Conservation (phyloP, 192 early-diverging fungal species). For the Rhizoclosmatium sp. region DNA sequence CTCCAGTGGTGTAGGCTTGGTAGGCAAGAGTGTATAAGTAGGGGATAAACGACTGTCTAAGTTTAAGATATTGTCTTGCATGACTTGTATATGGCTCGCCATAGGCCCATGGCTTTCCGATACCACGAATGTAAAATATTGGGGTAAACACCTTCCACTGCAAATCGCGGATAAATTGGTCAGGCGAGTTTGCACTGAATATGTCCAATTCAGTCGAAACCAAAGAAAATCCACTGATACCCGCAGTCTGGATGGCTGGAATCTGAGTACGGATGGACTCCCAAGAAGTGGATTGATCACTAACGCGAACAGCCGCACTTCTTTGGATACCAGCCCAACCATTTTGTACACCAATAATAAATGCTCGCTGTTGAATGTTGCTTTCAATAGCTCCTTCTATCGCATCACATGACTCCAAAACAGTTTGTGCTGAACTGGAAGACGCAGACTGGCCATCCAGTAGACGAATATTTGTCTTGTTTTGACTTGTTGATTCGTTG, state of each 20-base stretch:
- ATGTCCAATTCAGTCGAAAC: conserved; percentile 3
- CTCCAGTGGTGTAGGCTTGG: conserved; percentile 4
- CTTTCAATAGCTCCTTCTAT: background rate
- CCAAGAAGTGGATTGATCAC: background rate
- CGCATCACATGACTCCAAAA: background rate
- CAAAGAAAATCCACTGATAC: conserved; percentile 6
- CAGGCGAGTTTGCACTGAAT: background rate
- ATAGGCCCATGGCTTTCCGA: conserved; percentile 1
- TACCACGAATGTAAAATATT: conserved; percentile 7
- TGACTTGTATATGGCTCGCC: conserved; percentile 28
- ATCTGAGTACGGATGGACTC: conserved; percentile 1
- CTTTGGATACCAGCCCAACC: conserved; percentile 26
- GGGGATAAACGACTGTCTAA: conserved; percentile 13
- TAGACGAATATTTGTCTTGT: background rate
- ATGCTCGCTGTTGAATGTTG: background rate
- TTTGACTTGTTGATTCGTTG: background rate
- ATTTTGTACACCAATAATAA: background rate
- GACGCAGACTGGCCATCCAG: background rate
- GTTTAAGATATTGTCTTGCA: conserved; percentile 4
- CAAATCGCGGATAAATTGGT: conserved; percentile 20
- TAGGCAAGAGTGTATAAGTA: conserved; percentile 18
- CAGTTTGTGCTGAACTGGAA: background rate
- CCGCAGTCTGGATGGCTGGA: conserved; percentile 6
- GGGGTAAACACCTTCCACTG: conserved; percentile 27
- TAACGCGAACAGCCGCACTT: background rate